These are phyloP conservation scores for Chaetoscypha palmicola DNA, from an alignment of 2,329 filamentous ascomycete species.

Conservation along the genomic window DNA sequence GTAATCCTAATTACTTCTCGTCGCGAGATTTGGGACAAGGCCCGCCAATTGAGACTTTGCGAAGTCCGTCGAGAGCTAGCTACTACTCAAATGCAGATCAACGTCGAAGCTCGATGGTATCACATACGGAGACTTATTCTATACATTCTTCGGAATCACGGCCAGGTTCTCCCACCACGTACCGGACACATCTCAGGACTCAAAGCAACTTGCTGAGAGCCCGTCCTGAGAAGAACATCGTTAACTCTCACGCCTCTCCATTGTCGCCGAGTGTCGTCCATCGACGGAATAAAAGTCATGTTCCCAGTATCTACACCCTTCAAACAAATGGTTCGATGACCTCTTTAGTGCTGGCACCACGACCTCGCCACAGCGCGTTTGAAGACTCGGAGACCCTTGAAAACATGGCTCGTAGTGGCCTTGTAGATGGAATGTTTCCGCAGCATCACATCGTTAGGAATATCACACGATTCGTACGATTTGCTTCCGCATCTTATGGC, in stretches of 20 bases:
- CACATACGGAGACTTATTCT: constrained; percentile 49
- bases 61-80: constrained; percentile 41
- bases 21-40: constrained; percentile 32
- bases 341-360: constrained; percentile 24
- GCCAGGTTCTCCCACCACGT: constrained; percentile 38
- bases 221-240: constrained; percentile 32
- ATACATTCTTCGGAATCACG: constrained; percentile 40
- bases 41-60: constrained; percentile 18
- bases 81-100: constrained; percentile 46
- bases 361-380: constrained; percentile 30
- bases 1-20: constrained; percentile 36
- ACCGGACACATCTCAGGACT: constrained; percentile 27
- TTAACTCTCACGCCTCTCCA: constrained; percentile 14
- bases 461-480: constrained; percentile 58
- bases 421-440: constrained; percentile 53
- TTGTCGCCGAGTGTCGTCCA: constrained; percentile 24
- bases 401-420: constrained; percentile 38
- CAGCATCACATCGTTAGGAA: constrained; percentile 52
- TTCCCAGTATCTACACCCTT: constrained; percentile 53
- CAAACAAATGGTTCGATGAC: constrained; percentile 38
- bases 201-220: constrained; percentile 30
- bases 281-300: constrained; percentile 27
- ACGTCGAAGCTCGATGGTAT: constrained; percentile 47
- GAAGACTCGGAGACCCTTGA: constrained; percentile 24
- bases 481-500: constrained; percentile 60